Evolutionary conservation across 306 rosid genomes (phyloP), one percentile per base, ranked within the genome.

Genomic region (Fragaria nilgerrensis): DNA sequence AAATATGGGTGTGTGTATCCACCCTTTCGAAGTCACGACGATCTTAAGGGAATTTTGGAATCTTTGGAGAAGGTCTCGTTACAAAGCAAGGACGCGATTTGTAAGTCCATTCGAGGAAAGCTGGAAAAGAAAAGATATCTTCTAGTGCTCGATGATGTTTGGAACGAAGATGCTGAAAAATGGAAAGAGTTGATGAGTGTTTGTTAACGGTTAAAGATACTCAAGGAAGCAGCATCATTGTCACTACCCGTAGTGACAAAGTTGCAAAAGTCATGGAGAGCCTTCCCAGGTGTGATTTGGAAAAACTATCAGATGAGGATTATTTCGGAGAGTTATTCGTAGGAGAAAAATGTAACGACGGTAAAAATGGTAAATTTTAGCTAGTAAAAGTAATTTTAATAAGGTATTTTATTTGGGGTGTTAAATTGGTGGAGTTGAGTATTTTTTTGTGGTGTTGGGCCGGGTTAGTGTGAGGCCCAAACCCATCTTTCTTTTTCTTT

Each of bases 201-300:
- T 27, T 62, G 68, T 14, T 14, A 13, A 29, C 1, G 0, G 20
- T 6, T 25, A 27, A 5, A 4, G 37, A 1, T 27, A 5, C 37
- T 5, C 19, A 1, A 10, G 68, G 68, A 29, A 62, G 39, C 20
- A 62, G 39, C 20, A 32, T 62, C 68, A 29, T 62, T 62, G 68
- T 62, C 39, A 62, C 68, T 15, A 62, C 68, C 1, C 68, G 68
- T 9, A 62, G 39, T 32, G n/a, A 14, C 17, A 0, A 39, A 68
- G 81, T 77, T 68, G 81, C 81, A 0, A 23, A 55, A 58, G 25
- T 77, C 29, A 56, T 55, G 81, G 81, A 77, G 69, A 77, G 75
- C 15, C 67, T 67, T 32, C n/a, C 61, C 0, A 70, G 77, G 17
- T 15, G 73, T 23, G 70, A 78, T 36, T 78, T 78, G 62, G 36